phyloP scores from a whole-genome alignment of 352 stramenopile genomes.

The Phytophthora boehmeriae region DNA sequence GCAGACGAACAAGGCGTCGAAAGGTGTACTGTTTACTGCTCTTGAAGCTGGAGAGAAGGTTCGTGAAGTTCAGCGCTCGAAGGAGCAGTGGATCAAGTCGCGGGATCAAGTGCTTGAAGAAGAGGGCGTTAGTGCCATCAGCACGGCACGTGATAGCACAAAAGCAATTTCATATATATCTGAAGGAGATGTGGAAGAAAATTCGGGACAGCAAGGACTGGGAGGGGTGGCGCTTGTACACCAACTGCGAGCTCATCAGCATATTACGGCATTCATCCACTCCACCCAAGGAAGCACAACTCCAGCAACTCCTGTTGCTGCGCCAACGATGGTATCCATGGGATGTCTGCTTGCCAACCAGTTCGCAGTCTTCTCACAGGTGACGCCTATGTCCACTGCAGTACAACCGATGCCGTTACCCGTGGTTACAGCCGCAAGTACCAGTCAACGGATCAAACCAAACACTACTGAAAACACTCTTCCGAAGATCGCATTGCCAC shows the following conservation, averaged over 20 bases:
- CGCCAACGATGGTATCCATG: constrained; percentile 12
- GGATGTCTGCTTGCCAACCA: constrained; percentile 27
- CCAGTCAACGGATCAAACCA: constrained; percentile 25
- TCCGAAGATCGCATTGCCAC: constrained; percentile 50
- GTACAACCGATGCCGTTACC: constrained; percentile 7
- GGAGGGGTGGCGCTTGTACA: constrained; percentile 34
- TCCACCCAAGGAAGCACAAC: constrained; percentile 12
- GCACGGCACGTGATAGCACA: constrained; percentile 33
- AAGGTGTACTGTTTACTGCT: constrained; percentile 51
- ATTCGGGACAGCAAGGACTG: constrained; percentile 21
- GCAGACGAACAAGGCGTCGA: constrained; percentile 14
- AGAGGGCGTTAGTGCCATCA: constrained; percentile 57
- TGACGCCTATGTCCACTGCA: constrained; percentile 15
- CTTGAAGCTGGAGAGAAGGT: constrained; percentile 60
- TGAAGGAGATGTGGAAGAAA: constrained; percentile 7
- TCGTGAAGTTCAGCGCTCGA: constrained; percentile 57
- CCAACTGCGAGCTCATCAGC: constrained; percentile 36
- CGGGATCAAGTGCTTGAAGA: constrained; percentile 63
- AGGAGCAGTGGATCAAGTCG: constrained; percentile 67
- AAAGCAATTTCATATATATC: constrained; percentile 46
- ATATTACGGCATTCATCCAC: constrained; percentile 35
- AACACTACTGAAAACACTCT: constrained; percentile 9
- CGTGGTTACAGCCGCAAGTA: background rate
- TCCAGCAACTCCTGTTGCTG: background rate
- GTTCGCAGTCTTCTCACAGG: constrained; percentile 18